Base-by-base conservation (phyloP, 2,329 filamentous ascomycete genomes). In the Neurospora sp. region DNA sequence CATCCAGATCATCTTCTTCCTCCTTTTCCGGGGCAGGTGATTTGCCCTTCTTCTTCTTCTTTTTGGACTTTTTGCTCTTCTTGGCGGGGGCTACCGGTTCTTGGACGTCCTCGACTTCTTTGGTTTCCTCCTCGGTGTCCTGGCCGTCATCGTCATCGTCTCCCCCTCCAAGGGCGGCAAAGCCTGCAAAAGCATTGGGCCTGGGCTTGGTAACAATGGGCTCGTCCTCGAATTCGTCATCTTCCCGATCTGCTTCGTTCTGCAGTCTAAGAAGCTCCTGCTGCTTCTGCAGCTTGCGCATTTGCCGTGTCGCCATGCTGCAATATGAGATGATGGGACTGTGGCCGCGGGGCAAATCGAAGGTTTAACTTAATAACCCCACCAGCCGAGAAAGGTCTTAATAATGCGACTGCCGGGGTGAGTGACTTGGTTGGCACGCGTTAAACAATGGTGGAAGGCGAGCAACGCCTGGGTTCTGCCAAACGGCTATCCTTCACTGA, bases 241-340 rank as follows among this genome's bases (percentile, higher is more conserved):
- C 75, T 15, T 74, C 75, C 13, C 70, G 75, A n/a, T 36, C 74
- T 1, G 78, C 78, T 17, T 81, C 79, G 67, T 77, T 77, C 17
- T 78, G 73, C 5, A 73, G 76, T 5, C 74, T 76, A 52, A 82
- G 80, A 17, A 84, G 78, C 75, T 85, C 83, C 67, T 81, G 80
- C 77, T 85, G 83, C 77, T 84, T 81, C 70, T 84, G 84, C 42
- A 86, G 78, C 77, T 84, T 86, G 66, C 84, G 83, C 62, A 86
- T 76, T 73, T 86, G 84, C 66, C 84, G 79, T 70, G 79, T 85
- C 23, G 84, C 86, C 84, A 86, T 86, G 43, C 42, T 62, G 67
- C 8, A 33, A 39, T 36, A 66, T 42, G 69, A 40, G 33, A 58
- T 28, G 28, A 66, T 38, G 71, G 71, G 73, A 67, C 72, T 75